Percentiles rank a stretch among this genome's conserved stretches.
phyloP scores from a whole-genome alignment of 2,329 filamentous ascomycete species.

The Pseudogymnoascus sp. region DNA sequence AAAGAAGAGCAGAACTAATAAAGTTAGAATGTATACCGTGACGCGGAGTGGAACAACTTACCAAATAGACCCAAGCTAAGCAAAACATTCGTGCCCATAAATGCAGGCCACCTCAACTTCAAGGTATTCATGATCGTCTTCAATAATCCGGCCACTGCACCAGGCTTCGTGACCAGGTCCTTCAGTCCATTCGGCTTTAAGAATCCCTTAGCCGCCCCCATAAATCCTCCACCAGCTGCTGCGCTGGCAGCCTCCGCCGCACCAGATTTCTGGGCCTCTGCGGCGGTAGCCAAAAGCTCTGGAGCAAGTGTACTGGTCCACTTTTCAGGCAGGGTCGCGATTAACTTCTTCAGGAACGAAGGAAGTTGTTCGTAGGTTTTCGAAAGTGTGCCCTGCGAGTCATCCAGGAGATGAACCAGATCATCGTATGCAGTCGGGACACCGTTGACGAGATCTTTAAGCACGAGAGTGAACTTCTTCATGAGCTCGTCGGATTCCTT shows the following conservation, averaged over 20 bases:
- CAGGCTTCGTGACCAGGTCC: slow-evolving; percentile 76
- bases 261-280: slow-evolving; percentile 55
- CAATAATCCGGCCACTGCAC: slow-evolving; percentile 76
- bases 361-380: slow-evolving; percentile 63
- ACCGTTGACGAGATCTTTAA: slow-evolving; percentile 87
- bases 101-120: slow-evolving; percentile 79
- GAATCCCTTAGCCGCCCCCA: slow-evolving; percentile 58
- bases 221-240: slow-evolving; percentile 24
- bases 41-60: slow-evolving; percentile 40
- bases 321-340: slow-evolving; percentile 77
- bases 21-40: slow-evolving; percentile 8
- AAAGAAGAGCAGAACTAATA: slow-evolving; percentile 71
- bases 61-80: slow-evolving; percentile 84
- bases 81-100: slow-evolving; percentile 84
- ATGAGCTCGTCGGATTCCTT: slow-evolving; percentile 76
- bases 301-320: slow-evolving; percentile 69
- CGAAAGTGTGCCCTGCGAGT: slow-evolving; percentile 53
- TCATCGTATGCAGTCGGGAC: slow-evolving; percentile 91
- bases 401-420: slow-evolving; percentile 57
- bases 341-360: slow-evolving; percentile 72
- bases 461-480: slow-evolving; percentile 76
- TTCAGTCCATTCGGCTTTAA: slow-evolving; percentile 66
- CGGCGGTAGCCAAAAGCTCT: slow-evolving; percentile 72
- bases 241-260: slow-evolving; percentile 20
- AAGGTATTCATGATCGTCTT: slow-evolving; percentile 86